phyloP scores from a whole-genome alignment of 495 filamentous ascomycete genomes.

The Aspergillus cristatus region DNA sequence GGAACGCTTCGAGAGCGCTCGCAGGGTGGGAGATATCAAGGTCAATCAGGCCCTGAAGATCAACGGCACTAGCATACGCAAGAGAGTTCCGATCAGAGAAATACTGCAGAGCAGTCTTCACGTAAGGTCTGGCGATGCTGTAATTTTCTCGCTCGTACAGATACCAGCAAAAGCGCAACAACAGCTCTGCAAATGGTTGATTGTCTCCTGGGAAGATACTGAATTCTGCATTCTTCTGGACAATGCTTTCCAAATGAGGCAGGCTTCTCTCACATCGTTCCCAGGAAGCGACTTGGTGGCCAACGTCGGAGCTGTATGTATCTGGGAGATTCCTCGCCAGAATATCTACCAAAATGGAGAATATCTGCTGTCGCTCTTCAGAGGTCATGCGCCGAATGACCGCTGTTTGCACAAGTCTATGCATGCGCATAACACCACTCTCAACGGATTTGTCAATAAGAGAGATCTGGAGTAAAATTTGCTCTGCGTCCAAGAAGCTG shows the following conservation, averaged over 20 bases:
- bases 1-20: conserved; percentile 11
- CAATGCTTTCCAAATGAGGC: conserved; percentile 2
- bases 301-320: conserved; percentile 8
- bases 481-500: conserved; percentile 3
- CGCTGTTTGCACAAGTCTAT: conserved; percentile 2
- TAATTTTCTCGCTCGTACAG: conserved; percentile 21
- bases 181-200: conserved; percentile 9
- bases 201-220: not conserved
- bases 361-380: conserved; percentile 1
- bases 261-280: conserved; percentile 1
- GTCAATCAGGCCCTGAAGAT: conserved; percentile 17
- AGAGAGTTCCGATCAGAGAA: conserved; percentile 14
- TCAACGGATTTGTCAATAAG: conserved; percentile 2
- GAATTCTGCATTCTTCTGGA: not conserved
- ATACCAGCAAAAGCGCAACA: conserved; percentile 18
- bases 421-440: conserved; percentile 4
- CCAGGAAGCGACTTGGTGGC: conserved; percentile 4
- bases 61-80: conserved; percentile 19
- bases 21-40: conserved; percentile 13
- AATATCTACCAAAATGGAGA: conserved; percentile 3
- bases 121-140: conserved; percentile 9
- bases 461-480: conserved; percentile 1
- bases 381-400: conserved; percentile 3
- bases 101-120: conserved; percentile 10
- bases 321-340: conserved; percentile 4